Evolutionary conservation across 192 early-diverging fungal genomes (phyloP), one percentile per base, ranked within the genome.

Genomic region (Podila epigama): DNA sequence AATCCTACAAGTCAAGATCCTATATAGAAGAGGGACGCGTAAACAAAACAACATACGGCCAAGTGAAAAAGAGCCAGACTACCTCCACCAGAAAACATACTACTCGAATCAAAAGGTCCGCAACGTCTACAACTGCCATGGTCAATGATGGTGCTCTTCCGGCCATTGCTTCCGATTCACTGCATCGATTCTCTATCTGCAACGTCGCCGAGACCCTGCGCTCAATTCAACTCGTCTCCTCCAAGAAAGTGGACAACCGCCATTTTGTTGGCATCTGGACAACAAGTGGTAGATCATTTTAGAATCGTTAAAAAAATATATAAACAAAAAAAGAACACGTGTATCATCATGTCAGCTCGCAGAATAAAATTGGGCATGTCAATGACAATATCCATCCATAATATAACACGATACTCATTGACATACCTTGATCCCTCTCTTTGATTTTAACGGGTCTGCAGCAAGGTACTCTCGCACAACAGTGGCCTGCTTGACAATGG

Each of bases 401-500:
- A n/a, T n/a, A n/a, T n/a, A n/a, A n/a, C n/a, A n/a, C n/a, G n/a
- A n/a, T n/a, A n/a, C n/a, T n/a, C n/a, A n/a, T n/a, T 13, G 18
- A 0, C 15, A 44, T 63, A 77, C 73, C 66, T 77, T 77, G 33
- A 51, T 25, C 31, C 66, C 61, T 11, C 73, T 65, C 33, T 77
- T 77, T 20, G 53, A 58, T 61, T 84, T 89, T 20, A 81, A 56
- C 1, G 57, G 44, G n/a, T 82, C 82, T 16, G 34, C 34, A 50
- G 79, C 66, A 41, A 89, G 65, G 36, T 57, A 40, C n/a, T 88
- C 85, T 31, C 82, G 81, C 41, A 86, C 84, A 25, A 86, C 82
- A 35, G 86, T 88, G n/a, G 79, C 62, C 65, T 91, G 89, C 44
- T 83, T 84, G 15, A 86, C 84, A 53, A 91, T 73, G 22, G 69